A percentile compares a stretch with the other conserved stretches of the same genome.
Evolutionary conservation across 805 yeast genomes (phyloP).

Genomic region (Barnettozyma siamensis): DNA sequence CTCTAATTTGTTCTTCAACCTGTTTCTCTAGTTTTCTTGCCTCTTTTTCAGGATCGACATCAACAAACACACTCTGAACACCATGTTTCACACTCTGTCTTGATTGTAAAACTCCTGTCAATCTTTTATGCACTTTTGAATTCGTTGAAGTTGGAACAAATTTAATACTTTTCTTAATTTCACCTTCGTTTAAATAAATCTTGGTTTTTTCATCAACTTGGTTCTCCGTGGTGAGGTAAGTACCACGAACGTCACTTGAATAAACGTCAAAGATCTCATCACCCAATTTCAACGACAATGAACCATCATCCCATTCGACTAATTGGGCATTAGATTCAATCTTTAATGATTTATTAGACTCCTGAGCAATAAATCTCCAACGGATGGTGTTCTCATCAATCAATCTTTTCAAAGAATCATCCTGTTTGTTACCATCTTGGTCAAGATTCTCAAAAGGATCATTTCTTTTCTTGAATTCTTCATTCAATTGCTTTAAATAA

Average conservation of each 20-base stretch:
- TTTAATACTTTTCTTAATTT: conserved; percentile 58
- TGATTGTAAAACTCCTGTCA: conserved; percentile 60
- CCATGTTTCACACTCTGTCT: conserved; percentile 30
- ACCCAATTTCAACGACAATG: conserved; percentile 80
- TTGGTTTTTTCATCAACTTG: conserved; percentile 3
- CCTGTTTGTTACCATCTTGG: conserved; percentile 28
- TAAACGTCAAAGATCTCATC: conserved; percentile 79
- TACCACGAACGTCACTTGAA: conserved; percentile 58
- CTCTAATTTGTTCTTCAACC: conserved; percentile 57
- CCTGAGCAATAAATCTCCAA: conserved; percentile 83
- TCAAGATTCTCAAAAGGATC: conserved; percentile 20
- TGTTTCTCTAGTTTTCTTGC: conserved; percentile 63
- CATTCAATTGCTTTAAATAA: conserved; percentile 48
- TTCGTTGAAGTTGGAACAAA: conserved; percentile 88
- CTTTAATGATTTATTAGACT: conserved; percentile 42
- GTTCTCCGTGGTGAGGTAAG: conserved; percentile 57
- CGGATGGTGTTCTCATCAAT: conserved; percentile 81
- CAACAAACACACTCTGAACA: conserved; percentile 35
- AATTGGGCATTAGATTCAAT: conserved; percentile 88
- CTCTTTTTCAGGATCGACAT: conserved; percentile 63
- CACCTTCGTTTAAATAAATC: conserved; percentile 40
- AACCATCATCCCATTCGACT: conserved; percentile 92
- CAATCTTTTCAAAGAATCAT: conserved; percentile 55
- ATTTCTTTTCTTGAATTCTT: conserved; percentile 34
- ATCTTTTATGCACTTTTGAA: conserved; percentile 72